These are phyloP conservation scores for Xanthoceras sorbifolium DNA, from an alignment of 345 rosid genomes.

Conservation along the genomic window DNA sequence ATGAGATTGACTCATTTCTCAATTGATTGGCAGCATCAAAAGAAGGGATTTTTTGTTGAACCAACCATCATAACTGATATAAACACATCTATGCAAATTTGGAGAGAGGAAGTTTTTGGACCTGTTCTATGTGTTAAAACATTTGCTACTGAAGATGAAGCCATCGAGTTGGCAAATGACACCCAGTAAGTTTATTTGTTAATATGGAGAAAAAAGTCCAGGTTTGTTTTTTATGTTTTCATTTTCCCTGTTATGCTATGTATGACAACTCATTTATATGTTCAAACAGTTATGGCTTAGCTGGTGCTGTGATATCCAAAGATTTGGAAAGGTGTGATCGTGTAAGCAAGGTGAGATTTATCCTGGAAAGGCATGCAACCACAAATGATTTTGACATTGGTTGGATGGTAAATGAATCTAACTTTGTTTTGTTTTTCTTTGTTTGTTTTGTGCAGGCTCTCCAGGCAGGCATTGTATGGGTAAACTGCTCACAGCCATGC, in stretches of 20 bases:
- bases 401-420: not conserved
- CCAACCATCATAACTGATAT: conserved; percentile 80
- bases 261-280: conserved; percentile 22
- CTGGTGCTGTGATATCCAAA: conserved; percentile 84
- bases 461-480: conserved; percentile 84
- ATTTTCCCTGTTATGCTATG: conserved; percentile 6
- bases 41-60: conserved; percentile 79
- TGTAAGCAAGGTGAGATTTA: conserved; percentile 70
- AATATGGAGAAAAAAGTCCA: not conserved
- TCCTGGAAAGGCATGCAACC: not conserved
- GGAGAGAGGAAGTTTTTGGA: conserved; percentile 99
- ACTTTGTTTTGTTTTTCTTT: conserved; percentile 4
- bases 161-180: conserved; percentile 90
- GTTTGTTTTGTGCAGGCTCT: conserved; percentile 55
- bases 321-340: conserved; percentile 94
- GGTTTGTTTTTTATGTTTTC: not conserved
- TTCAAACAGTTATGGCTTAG: conserved; percentile 70
- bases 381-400: not conserved
- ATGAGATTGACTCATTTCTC: conserved; percentile 16
- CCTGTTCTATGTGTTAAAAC: conserved; percentile 93
- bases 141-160: conserved; percentile 90
- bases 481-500: conserved; percentile 98
- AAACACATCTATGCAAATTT: conserved; percentile 88
- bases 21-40: conserved; percentile 61
- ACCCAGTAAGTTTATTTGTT: conserved; percentile 62